Base-by-base conservation (phyloP, 331 rosid genomes). In the Pyracantha coccinea region DNA sequence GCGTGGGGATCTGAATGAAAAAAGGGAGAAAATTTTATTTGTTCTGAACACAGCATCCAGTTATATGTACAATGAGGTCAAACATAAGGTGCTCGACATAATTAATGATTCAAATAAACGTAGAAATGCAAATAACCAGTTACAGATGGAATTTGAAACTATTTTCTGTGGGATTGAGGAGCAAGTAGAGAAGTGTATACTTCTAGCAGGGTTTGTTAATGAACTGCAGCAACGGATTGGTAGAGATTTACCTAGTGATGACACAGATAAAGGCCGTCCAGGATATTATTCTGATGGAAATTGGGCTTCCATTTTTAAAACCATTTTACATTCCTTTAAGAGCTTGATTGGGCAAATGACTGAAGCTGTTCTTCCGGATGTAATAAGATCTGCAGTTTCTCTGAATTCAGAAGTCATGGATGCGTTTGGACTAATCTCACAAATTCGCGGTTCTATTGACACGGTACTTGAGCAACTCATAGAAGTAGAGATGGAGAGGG, bases 371-470 rank as follows among this genome's bases (percentile, higher is more conserved):
- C 88, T 93, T 47, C 97, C 93, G 55, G 84, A 88, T 80, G 84
- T 91, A 44, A 87, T 91, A 85, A 88, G 89, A 55, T 92, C 93
- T 41, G 91, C 91, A 16, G 83, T 93, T 86, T 91, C 98, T 11
- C 84, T 86, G 68, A 87, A 87, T 74, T 90, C 98, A 58, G 98
- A 88, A 84, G 86, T 93, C 77, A 91, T 91, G 98, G 97, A 93
- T 89, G 93, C 91, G 59, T 91, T 88, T 80, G 97, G 96, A 77
- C 84, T 90, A 82, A 86, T 91, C 80, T 91, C 98, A 70, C 98
- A 91, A 81, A 91, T 91, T 74, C 90, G 93, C 12, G 97, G 97
- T 55, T 87, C 97, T 47, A 75, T 89, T 81, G 98, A 91, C 81
- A 91, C 88, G 13, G 87, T 96, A 58, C 59, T 93, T 73, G 97